Evolutionary conservation across 345 rosid species (phyloP), one percentile per base, ranked within the genome.

Genomic region (Carallia brachiata): DNA sequence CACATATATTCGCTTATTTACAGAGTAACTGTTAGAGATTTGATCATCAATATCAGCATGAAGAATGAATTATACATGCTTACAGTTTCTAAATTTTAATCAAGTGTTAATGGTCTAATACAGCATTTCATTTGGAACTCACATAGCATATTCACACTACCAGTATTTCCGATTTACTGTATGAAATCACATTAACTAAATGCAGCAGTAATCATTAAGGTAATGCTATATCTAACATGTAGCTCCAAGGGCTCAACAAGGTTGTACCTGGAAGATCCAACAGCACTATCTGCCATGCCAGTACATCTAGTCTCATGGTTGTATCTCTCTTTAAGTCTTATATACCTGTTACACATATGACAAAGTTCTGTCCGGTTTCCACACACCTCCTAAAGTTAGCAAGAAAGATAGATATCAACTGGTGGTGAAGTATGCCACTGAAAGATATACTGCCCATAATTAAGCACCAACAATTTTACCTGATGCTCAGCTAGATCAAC

Each of bases 311-410:
- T 75, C 58, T 91, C 96, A 60, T 95, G 99, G 84, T 77, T 83
- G 70, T 76, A 84, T 76, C 85, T 87, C 84, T 95, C 97, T 75
- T 92, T 79, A 67, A 90, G 77, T 82, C 97, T 82, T 57, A 95
- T 84, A 75, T 95, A 95, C 75, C 75, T 86, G 85, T 86, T 81
- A 78, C 97, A 95, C 75, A 85, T 80, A 74, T 82, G 87, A 77
- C 96, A 89, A 58, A 92, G 96, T 79, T 90, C 96, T 16, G 99
- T 95, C 34, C 97, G 84, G 80, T 89, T 92, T 66, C 99, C 97
- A 75, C 99, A 92, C 15, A 92, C 97, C 78, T 92, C 97, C 99
- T 92, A 73, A 39, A 77, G 52, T 69, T 32, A 65, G 50, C 50
- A 62, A 34, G 68, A 78, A 78, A 70, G 27, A 79, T 8, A 47